Percentiles rank a stretch among this genome's conserved stretches.
Evolutionary conservation across 31 red algal species (phyloP).

Genomic region (Odonthalia washingtoniensis): DNA sequence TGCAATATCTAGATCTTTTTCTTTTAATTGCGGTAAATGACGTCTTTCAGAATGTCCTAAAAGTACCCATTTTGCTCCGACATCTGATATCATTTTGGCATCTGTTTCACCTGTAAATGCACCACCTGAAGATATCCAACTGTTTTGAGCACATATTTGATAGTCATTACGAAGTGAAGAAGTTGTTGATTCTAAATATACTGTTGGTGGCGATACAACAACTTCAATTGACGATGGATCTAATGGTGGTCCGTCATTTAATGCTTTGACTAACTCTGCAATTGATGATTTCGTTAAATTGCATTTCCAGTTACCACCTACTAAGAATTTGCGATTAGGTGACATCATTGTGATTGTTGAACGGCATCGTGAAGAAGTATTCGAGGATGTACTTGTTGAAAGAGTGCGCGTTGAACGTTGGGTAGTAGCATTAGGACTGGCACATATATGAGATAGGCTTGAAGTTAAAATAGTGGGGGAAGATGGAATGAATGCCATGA

Average conservation of each 20-base stretch:
- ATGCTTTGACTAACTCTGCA: conserved; percentile 50
- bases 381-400: neutral
- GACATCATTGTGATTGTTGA: conserved; percentile 25
- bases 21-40: conserved; percentile 63
- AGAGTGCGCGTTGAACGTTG: neutral
- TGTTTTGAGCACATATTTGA: conserved; percentile 76
- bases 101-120: conserved; percentile 93
- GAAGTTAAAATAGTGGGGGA: conserved; percentile 21
- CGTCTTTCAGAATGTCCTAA: conserved; percentile 95
- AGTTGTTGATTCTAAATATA: conserved; percentile 72
- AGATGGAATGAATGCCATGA: conserved; percentile 49
- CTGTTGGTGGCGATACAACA: conserved; percentile 73
- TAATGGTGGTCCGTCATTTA: conserved; percentile 69
- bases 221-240: conserved; percentile 66
- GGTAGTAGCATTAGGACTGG: neutral
- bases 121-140: conserved; percentile 79
- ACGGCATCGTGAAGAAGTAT: neutral
- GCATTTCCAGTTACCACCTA: conserved; percentile 99
- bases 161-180: conserved; percentile 70
- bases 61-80: conserved; percentile 81
- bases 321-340: conserved; percentile 73
- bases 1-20: conserved; percentile 79
- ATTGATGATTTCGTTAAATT: conserved; percentile 83
- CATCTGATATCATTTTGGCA: conserved; percentile 83
- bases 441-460: conserved; percentile 8